phyloP scores from a whole-genome alignment of 768 basidiomycete species.

The Mycena albidolilacea region DNA sequence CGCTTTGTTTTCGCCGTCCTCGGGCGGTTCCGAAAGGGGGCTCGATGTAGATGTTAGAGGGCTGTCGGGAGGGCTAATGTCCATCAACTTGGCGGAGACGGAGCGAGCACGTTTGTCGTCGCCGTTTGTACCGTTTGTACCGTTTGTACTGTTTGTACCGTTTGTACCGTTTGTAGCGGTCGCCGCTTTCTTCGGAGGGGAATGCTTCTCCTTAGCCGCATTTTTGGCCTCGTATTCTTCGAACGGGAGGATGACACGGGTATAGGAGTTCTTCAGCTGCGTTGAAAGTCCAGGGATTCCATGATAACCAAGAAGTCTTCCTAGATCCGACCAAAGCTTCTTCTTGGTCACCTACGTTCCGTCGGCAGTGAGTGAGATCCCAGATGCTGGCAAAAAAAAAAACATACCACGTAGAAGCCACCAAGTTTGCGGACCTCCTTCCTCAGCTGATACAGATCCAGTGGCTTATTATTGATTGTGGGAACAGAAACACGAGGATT shows the following conservation, averaged over 20 bases:
- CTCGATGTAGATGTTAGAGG: slow-evolving; percentile 86
- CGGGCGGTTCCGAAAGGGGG: slow-evolving; percentile 84
- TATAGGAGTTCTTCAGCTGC: slow-evolving; percentile 92
- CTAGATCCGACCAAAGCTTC: slow-evolving; percentile 92
- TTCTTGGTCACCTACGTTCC: slow-evolving; percentile 79
- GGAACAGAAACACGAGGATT: slow-evolving; percentile 93
- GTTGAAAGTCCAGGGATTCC: slow-evolving; percentile 87
- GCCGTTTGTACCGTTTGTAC: slow-evolving; percentile 37
- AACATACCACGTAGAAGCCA: slow-evolving; percentile 86
- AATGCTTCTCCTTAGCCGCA: slow-evolving; percentile 33
- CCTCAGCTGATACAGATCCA: slow-evolving; percentile 94
- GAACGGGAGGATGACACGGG: slow-evolving; percentile 94
- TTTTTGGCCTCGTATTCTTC: slow-evolving; percentile 81
- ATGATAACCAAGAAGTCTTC: slow-evolving; percentile 85
- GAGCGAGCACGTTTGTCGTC: slow-evolving; percentile 57
- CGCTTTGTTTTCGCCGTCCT: slow-evolving; percentile 75
- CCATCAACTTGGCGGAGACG: slow-evolving; percentile 52
- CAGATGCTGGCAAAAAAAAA: slow-evolving; percentile 28
- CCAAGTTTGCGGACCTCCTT: slow-evolving; percentile 93
- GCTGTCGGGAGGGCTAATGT: slow-evolving; percentile 77
- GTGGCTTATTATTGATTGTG: slow-evolving; percentile 90
- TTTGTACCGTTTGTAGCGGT: not conserved
- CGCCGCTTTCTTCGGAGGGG: slow-evolving; percentile 65
- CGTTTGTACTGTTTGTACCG: not conserved
- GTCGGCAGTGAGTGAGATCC: not conserved